Percentiles rank a stretch among this genome's conserved stretches.
phyloP scores from a whole-genome alignment of 208 protist genomes.

The Trypanosomatidae sp. region DNA sequence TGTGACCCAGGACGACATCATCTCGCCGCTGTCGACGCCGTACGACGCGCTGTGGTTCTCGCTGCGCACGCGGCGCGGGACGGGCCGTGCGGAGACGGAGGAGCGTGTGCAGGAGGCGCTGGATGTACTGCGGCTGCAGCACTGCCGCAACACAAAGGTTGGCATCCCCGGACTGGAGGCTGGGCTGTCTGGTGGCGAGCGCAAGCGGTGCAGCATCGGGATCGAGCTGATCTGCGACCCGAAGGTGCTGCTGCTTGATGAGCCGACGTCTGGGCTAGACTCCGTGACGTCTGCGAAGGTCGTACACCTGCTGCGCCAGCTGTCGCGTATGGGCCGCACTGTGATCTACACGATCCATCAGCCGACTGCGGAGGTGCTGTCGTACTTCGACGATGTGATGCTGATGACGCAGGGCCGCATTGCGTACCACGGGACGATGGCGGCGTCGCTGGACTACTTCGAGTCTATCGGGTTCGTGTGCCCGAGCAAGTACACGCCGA shows the following conservation, averaged over 20 bases:
- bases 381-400: conserved; percentile 92
- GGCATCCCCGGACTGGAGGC: conserved; percentile 65
- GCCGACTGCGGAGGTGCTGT: conserved; percentile 88
- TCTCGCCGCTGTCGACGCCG: conserved; percentile 64
- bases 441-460: conserved; percentile 78
- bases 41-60: conserved; percentile 77
- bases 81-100: conserved; percentile 35
- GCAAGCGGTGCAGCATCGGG: conserved; percentile 88
- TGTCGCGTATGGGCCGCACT: conserved; percentile 79
- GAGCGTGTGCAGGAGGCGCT: conserved; percentile 68
- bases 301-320: conserved; percentile 66
- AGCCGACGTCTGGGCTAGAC: conserved; percentile 92
- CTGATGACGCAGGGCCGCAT: conserved; percentile 77
- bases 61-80: conserved; percentile 66
- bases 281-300: conserved; percentile 83
- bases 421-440: conserved; percentile 84
- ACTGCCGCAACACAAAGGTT: conserved; percentile 71
- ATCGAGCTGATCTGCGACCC: conserved; percentile 90
- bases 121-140: conserved; percentile 55
- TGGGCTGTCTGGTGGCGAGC: conserved; percentile 88
- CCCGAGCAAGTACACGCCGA: conserved; percentile 75
- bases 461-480: conserved; percentile 67
- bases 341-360: conserved; percentile 95
- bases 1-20: conserved; percentile 85
- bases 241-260: conserved; percentile 85